These are phyloP conservation scores for Colletotrichum shisoi DNA, from an alignment of 2,329 filamentous ascomycete species.

Conservation along the genomic window DNA sequence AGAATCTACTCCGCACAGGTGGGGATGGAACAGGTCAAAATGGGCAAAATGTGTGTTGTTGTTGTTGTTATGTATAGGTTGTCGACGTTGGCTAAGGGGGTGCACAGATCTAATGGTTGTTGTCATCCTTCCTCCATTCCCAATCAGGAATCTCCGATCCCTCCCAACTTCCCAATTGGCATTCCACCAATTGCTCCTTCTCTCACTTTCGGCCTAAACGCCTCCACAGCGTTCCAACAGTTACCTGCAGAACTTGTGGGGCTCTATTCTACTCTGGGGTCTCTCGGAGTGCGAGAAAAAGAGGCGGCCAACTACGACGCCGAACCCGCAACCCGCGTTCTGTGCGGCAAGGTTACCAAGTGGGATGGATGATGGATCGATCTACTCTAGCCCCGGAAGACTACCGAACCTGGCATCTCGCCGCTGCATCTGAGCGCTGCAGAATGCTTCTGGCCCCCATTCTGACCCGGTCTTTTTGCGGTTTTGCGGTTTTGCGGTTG, in stretches of 20 bases:
- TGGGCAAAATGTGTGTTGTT: too few species aligned
- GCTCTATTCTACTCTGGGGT: not conserved
- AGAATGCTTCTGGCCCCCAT: constrained; percentile 11
- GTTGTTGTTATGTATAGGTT: too few species aligned
- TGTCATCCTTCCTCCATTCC: too few species aligned
- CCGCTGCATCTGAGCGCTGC: constrained; percentile 24
- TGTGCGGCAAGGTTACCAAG: constrained; percentile 1
- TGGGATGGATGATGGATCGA: not conserved
- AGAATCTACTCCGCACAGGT: too few species aligned
- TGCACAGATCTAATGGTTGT: too few species aligned
- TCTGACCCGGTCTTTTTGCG: not conserved
- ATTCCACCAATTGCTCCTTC: too few species aligned
- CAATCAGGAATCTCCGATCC: too few species aligned
- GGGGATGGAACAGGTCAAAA: too few species aligned
- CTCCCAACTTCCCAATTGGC: too few species aligned
- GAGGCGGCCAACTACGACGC: not conserved
- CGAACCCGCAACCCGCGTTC: not conserved
- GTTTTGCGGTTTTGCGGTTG: too few species aligned
- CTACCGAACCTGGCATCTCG: constrained; percentile 25
- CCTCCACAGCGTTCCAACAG: not conserved
- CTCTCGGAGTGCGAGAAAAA: not conserved
- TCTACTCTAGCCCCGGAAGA: constrained; percentile 29
- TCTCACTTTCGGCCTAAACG: not conserved
- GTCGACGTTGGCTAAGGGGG: too few species aligned
- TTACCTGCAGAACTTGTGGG: constrained; percentile 10